Base-by-base conservation (phyloP, 495 filamentous ascomycete species). In the Aspergillus sclerotioniger region DNA sequence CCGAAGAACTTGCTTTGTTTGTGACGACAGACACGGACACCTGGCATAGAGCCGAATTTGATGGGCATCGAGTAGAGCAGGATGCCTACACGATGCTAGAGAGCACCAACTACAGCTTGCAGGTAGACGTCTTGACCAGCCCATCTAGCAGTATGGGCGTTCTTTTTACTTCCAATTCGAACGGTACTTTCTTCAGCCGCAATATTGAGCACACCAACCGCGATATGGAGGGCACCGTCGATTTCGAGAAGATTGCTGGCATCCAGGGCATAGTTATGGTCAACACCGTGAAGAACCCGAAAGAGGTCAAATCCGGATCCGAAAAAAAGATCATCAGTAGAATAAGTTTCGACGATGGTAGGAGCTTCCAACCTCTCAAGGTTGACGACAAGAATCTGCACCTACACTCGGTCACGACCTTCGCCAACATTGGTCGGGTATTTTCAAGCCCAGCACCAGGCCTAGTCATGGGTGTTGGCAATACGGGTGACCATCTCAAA, bases 71-170 rank as follows among this genome's bases (percentile, higher is more conserved):
- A 44, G 69, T 98, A 21, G 82, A 89, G 62, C 82, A 97, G 68
- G 84, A 94, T 64, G 91, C 90, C 13, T 98, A 97, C 67, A 98
- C 94, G 0, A 79, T 98, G 20, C 79, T 98, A 29, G 93, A 97
- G 73, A 92, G 90, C 60, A 97, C 94, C 16, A 90, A 96, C 62
- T 96, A 98, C 77, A 96, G 92, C 75, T 90, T 98, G 58, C 92
- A 97, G 70, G 85, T 98, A 41, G 92, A 98, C 77, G 92, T 98
- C 60, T 84, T 91, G 78, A 90, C 86, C 67, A 68, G 57, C 72
- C 78, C 31, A 76, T 75, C 3, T 15, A 83, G 76, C 35, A 85
- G 88, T 6, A 90, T 96, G 82, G 94, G 94, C 20, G 83, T 88
- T 3, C 78, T 97, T 17, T 90, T 95, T 62, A 93, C 90, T 8